Evolutionary conservation across 352 stramenopile genomes (phyloP).

Genomic region (Phytopythium mirpurense): DNA sequence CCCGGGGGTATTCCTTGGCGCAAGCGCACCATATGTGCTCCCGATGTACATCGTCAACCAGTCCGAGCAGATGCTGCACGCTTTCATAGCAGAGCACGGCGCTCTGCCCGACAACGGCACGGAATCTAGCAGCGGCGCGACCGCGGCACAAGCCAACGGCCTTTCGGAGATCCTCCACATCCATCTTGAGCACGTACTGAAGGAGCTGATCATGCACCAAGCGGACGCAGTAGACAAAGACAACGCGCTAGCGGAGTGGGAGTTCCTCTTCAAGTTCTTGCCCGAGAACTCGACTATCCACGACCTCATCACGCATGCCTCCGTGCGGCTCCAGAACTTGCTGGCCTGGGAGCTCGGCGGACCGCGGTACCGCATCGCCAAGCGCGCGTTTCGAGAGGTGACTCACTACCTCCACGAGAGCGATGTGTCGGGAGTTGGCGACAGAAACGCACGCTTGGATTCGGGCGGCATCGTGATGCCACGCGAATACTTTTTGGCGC

Average conservation of each 20-base stretch:
- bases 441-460: slow-evolving; percentile 15
- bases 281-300: slow-evolving; percentile 50
- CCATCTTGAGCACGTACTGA: slow-evolving; percentile 49
- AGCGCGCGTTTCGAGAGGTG: slow-evolving; percentile 51
- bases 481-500: slow-evolving; percentile 68
- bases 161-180: slow-evolving; percentile 40
- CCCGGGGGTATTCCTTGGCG: slow-evolving; percentile 32
- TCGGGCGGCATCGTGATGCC: slow-evolving; percentile 46
- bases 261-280: slow-evolving; percentile 68
- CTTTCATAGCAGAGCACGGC: slow-evolving; percentile 34
- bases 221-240: slow-evolving; percentile 43
- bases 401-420: slow-evolving; percentile 38
- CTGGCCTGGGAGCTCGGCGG: slow-evolving; percentile 67
- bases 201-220: slow-evolving; percentile 63
- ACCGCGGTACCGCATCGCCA: slow-evolving; percentile 37
- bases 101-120: slow-evolving; percentile 14
- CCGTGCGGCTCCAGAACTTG: slow-evolving; percentile 51
- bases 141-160: slow-evolving; percentile 11
- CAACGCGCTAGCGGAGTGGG: slow-evolving; percentile 50
- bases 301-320: slow-evolving; percentile 50
- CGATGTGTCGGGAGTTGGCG: slow-evolving; percentile 12
- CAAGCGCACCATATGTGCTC: slow-evolving; percentile 48
- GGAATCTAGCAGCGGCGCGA: slow-evolving; percentile 15
- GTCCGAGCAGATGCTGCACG: slow-evolving; percentile 46
- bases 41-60: slow-evolving; percentile 57